Evolutionary conservation across 345 rosid species (phyloP), one percentile per base, ranked within the genome.

Genomic region (Rhizophora apiculata): DNA sequence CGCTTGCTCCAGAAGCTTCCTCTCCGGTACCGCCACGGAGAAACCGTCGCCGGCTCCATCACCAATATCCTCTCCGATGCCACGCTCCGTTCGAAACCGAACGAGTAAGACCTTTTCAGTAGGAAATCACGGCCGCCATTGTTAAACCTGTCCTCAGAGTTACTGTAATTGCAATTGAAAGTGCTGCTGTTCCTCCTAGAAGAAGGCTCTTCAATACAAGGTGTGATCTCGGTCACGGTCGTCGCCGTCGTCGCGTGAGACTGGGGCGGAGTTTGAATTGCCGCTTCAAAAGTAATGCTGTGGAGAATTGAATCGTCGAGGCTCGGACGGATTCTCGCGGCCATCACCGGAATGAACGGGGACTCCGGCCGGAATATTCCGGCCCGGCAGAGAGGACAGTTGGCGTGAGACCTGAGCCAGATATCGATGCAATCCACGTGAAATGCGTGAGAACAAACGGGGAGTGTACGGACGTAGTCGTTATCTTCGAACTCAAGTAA

Each of bases 381-480:
- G 16, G 96, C 90, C 15, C 98, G 89, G 72, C 98, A 93, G 30
- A 93, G 78, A 1, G 98, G 98, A 68, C 98, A 93, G 74, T 88
- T 93, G 36, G 96, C 96, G 67, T 93, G 98, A 32, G 96, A 89
- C 43, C 93, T 84, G 5, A 93, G 77, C 98, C 98, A 93, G 24
- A 88, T 85, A 52, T 93, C 95, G 76, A 93, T 93, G 79, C 98
- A 93, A 60, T 93, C 98, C 36, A 93, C 89, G 79, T 93, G 98
- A 66, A 93, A 93, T 27, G 97, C 88, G 62, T 93, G 98, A 37
- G 83, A 83, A 64, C 98, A 93, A 8, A 71, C 85, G 3, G 97
- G 97, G 8, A 93, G 94, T 2, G 94, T 91, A 8, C 98, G 84
- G 68, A 93, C 87, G 24, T 86, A 93, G 61, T 93, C 97, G 62